Evolutionary conservation across 2,329 filamentous ascomycete genomes (phyloP).

Genomic region (Dendryphion nanum): DNA sequence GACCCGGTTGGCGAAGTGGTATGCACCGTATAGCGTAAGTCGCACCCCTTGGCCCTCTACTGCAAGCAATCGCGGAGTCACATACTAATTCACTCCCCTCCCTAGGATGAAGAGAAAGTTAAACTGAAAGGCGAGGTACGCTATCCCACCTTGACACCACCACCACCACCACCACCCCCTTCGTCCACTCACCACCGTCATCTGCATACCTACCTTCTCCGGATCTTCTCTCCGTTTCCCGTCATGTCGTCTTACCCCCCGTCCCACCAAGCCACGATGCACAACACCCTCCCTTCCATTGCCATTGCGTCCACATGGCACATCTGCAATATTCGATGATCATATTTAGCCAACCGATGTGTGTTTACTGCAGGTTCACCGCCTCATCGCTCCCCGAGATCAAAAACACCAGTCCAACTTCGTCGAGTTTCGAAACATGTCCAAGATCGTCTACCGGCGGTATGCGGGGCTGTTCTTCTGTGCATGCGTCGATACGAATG

Average conservation of each 20-base stretch:
- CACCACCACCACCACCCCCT: not conserved
- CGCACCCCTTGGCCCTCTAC: not conserved
- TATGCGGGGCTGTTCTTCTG: slow-evolving; percentile 99
- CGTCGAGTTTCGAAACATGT: slow-evolving; percentile 82
- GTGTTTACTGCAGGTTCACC: slow-evolving; percentile 90
- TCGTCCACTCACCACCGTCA: slow-evolving; percentile 2
- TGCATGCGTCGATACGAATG: slow-evolving; percentile 97
- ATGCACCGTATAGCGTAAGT: slow-evolving; percentile 83
- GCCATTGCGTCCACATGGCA: slow-evolving; percentile 1
- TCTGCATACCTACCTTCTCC: not conserved
- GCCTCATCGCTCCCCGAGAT: slow-evolving; percentile 93
- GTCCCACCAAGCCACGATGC: not conserved
- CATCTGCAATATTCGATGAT: not conserved
- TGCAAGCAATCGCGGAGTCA: not conserved
- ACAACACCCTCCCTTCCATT: slow-evolving; percentile 2
- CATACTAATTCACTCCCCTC: slow-evolving; percentile 16
- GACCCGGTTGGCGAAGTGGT: slow-evolving; percentile 98
- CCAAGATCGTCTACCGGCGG: slow-evolving; percentile 95
- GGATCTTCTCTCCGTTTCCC: not conserved
- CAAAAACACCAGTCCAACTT: slow-evolving; percentile 99
- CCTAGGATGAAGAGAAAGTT: slow-evolving; percentile 91
- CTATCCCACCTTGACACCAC: slow-evolving; percentile 12
- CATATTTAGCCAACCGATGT: slow-evolving; percentile 7
- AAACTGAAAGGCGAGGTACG: slow-evolving; percentile 94
- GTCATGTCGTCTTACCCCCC: slow-evolving; percentile 2